Base-by-base conservation (phyloP, 345 rosid genomes). In the Geranium brycei region DNA sequence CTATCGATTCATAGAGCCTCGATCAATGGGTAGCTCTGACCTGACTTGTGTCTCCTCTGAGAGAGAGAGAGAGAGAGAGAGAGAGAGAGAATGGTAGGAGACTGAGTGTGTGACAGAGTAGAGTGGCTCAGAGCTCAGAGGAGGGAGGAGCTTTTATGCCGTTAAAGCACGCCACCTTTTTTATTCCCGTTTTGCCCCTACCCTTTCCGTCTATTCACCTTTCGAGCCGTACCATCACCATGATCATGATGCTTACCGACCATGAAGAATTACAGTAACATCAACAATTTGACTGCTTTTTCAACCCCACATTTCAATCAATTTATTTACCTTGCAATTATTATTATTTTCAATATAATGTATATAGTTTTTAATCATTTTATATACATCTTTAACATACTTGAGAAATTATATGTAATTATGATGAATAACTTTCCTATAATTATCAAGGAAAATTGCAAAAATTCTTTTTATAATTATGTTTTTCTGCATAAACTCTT, bases 161-260 rank as follows among this genome's bases (percentile, higher is more conserved):
- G 75, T 75, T 75, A 75, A 73, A 68, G 80, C 77, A 82, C 77
- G 80, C 78, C 71, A 77, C 61, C 75, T 28, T 65, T 60, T 57
- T 10, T 4, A 56, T 72, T 51, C 69, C 76, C 7, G 5, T 71
- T 75, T 65, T 77, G 31, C 80, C 81, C 78, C 10, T 23, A 2
- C 0, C 30, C n/a, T 30, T 23, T 0, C 3, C 0, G 0, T 3
- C 2, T 32, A 66, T 58, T 72, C 14, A 4, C 71, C 31, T 4
- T 10, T 11, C 16, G 12, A 62, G 69, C 73, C 71, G 61, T 17
- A 66, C n/a, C 2, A 6, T 31, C 41, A 30, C 53, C 63, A 31
- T 23, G 28, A 23, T 23, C 28, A 23, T 23, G 28, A 23, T 23
- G 28, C 31, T 60, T 10, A 17, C 11, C 38, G 11, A 47, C 53